A percentile compares a stretch with the other conserved stretches of the same genome.
Conservation (phyloP, 202 grass and related monocot species). For the Zizania palustris region DNA sequence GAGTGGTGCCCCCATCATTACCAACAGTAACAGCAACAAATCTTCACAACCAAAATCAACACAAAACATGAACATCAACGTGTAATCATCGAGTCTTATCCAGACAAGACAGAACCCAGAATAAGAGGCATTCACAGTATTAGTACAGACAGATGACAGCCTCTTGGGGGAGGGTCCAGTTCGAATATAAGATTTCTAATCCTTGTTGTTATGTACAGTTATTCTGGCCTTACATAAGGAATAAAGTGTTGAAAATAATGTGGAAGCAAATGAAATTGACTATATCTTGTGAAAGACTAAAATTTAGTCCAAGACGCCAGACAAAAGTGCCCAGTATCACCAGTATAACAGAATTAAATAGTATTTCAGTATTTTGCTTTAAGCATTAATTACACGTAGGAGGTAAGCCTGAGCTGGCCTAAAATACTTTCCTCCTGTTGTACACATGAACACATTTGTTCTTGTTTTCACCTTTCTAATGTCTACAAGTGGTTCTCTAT, state of each 20-base stretch:
- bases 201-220: not conserved
- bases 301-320: not conserved
- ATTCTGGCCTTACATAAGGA: not conserved
- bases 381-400: not conserved
- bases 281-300: conserved; percentile 2
- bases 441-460: not conserved
- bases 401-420: not conserved
- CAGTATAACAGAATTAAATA: too few species aligned
- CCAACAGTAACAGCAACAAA: conserved; percentile 16
- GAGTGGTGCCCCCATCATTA: conserved; percentile 10
- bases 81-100: not conserved
- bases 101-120: not conserved
- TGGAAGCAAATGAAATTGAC: not conserved
- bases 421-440: not conserved
- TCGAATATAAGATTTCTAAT: not conserved
- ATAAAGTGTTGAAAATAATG: not conserved
- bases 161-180: not conserved
- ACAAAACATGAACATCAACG: not conserved
- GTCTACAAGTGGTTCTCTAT: not conserved
- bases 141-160: not conserved
- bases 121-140: not conserved
- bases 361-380: not conserved
- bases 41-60: conserved; percentile 6
- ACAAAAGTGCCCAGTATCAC: not conserved
- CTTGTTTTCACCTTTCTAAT: not conserved